Conservation (phyloP, 352 stramenopile species). For the Phytopythium delawarense region DNA sequence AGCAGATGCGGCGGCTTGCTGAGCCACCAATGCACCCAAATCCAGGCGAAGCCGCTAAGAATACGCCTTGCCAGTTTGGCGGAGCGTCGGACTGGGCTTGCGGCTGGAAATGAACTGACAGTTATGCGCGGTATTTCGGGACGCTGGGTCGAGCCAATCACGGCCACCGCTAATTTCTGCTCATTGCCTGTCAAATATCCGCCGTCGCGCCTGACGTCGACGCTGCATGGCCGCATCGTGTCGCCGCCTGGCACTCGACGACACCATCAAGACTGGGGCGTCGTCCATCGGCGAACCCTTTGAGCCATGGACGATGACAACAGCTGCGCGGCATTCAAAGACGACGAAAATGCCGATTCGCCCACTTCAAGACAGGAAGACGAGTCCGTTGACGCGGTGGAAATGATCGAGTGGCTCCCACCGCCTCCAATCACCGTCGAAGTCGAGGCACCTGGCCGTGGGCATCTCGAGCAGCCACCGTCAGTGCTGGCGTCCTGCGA, state of each 20-base stretch:
- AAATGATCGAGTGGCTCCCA: neutral
- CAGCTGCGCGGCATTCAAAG: neutral
- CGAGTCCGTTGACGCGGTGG: neutral
- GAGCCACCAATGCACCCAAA: neutral
- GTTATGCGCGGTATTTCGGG: conserved; percentile 4
- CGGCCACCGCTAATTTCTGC: neutral
- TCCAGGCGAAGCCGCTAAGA: neutral
- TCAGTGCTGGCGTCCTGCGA: neutral
- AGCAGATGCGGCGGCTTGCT: too few relatives aligned
- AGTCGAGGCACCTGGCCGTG: neutral
- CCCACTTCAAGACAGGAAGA: neutral
- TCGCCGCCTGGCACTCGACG: neutral
- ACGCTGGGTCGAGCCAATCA: neutral
- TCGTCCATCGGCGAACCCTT: neutral
- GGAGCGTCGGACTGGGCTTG: neutral
- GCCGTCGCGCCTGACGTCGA: neutral
- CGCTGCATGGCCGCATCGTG: neutral
- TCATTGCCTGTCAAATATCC: conserved; percentile 3
- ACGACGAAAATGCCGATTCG: neutral
- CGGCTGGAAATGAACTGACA: neutral
- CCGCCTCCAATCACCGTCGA: neutral
- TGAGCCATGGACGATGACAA: neutral
- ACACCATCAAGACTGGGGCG: neutral
- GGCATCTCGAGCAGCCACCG: neutral
- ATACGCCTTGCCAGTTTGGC: neutral